Percentiles rank a stretch among this genome's conserved stretches.
Conservation (phyloP, 768 basidiomycete genomes). For the Tricholomella constricta region DNA sequence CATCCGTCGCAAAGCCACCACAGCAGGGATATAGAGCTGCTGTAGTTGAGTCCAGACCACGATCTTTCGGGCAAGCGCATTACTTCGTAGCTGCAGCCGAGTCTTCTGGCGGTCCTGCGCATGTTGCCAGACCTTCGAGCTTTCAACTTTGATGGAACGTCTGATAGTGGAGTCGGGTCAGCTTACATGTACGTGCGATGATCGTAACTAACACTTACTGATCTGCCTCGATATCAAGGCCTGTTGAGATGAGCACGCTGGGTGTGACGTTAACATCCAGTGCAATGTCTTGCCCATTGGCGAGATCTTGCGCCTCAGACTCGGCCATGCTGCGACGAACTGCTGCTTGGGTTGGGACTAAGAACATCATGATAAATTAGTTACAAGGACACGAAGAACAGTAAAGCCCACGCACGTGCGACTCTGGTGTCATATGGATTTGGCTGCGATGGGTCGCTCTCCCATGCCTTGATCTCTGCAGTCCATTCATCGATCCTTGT, state of each 20-base stretch:
- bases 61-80: conserved; percentile 11
- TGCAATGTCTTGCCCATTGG: conserved; percentile 10
- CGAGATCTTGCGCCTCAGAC: conserved; percentile 8
- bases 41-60: conserved; percentile 10
- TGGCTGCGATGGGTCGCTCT: conserved; percentile 5
- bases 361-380: neutral
- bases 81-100: conserved; percentile 8
- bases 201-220: conserved; percentile 17
- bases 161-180: neutral
- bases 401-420: conserved; percentile 11
- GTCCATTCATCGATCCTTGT: conserved; percentile 11
- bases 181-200: neutral
- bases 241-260: conserved; percentile 12
- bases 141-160: conserved; percentile 2
- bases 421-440: conserved; percentile 10
- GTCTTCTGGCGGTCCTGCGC: conserved; percentile 10
- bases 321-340: conserved; percentile 9
- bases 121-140: conserved; percentile 1
- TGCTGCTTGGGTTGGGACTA: conserved; percentile 10
- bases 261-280: conserved; percentile 14
- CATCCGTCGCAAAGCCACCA: neutral
- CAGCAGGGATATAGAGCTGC: conserved; percentile 15
- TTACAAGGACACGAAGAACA: neutral
- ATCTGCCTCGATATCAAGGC: conserved; percentile 20
- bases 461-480: conserved; percentile 16